These are phyloP conservation scores for Medicago truncatula DNA, from an alignment of 306 rosid genomes.

Conservation along the genomic window MtrunA17r5.0-ANR NC_053044.1:40795501-40796000, in stretches of 20 bases:
- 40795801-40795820: slow-evolving; percentile 22
- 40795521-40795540: slow-evolving; percentile 11
- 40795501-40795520: slow-evolving; percentile 36
- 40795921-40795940: slow-evolving; percentile 10
- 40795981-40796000: slow-evolving; percentile 21
- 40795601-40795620: background rate
- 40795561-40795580: slow-evolving; percentile 16
- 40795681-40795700: slow-evolving; percentile 10
- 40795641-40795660: background rate
- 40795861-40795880: slow-evolving; percentile 4
- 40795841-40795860: background rate
- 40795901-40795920: slow-evolving; percentile 14
- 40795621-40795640: slow-evolving; percentile 15
- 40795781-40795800: slow-evolving; percentile 3
- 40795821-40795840: slow-evolving; percentile 6
- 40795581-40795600: background rate
- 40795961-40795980: background rate
- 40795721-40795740: slow-evolving; percentile 1
- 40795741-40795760: slow-evolving; percentile 16
- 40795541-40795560: slow-evolving; percentile 9
- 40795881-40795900: slow-evolving; percentile 18
- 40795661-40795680: slow-evolving; percentile 20
- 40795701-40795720: slow-evolving; percentile 23
- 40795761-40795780: slow-evolving; percentile 10
- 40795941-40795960: background rate